Conservation (phyloP, 768 basidiomycete species). For the Russula brevipes region DNA sequence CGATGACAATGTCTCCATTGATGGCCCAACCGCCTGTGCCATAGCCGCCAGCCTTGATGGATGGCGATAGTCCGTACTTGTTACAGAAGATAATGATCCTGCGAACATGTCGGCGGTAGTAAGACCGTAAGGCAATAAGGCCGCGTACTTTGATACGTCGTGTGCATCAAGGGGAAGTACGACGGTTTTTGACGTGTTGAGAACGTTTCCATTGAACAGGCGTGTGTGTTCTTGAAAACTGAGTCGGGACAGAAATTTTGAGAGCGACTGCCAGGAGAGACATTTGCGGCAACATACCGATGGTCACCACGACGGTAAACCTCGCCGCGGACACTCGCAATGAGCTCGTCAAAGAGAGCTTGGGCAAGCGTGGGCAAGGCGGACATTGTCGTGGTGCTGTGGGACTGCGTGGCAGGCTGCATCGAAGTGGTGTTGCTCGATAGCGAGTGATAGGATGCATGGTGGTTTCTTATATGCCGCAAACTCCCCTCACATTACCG, state of each 20-base stretch:
- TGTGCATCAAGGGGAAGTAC: constrained; percentile 71
- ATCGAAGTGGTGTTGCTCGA: neutral
- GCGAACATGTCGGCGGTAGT: neutral
- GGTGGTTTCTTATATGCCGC: constrained; percentile 4
- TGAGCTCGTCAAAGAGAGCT: constrained; percentile 20
- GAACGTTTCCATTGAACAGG: constrained; percentile 76
- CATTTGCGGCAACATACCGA: constrained; percentile 6
- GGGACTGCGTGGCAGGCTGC: neutral
- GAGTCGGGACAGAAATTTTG: neutral
- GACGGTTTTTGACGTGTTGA: constrained; percentile 54
- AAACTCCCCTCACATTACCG: neutral
- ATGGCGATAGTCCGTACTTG: constrained; percentile 64
- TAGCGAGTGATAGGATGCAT: neutral
- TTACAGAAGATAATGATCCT: constrained; percentile 71
- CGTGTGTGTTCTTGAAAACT: constrained; percentile 22
- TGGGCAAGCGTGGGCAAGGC: constrained; percentile 15
- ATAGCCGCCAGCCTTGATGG: constrained; percentile 86
- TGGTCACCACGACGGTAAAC: constrained; percentile 20
- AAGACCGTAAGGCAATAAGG: neutral
- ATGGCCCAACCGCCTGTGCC: constrained; percentile 89
- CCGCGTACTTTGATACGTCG: constrained; percentile 67
- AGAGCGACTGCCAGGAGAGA: neutral
- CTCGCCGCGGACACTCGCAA: constrained; percentile 14
- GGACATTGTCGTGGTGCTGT: neutral
- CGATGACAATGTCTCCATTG: constrained; percentile 80